phyloP scores from a whole-genome alignment of 495 filamentous ascomycete genomes.

The Penicillium paradoxum region DNA sequence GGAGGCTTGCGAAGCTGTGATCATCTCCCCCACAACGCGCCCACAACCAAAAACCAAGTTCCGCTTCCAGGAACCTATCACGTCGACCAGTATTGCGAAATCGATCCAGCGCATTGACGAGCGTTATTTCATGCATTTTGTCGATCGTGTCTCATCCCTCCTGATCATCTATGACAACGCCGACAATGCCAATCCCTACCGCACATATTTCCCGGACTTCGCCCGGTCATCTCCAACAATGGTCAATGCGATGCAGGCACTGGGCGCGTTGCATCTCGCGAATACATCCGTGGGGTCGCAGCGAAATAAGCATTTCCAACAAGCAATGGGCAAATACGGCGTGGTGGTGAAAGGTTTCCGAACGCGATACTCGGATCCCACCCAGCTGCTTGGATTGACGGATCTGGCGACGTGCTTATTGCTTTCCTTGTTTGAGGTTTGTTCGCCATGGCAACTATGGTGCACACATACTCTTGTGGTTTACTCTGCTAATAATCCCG shows the following conservation, averaged over 20 bases:
- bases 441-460: no score
- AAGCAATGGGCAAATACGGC: slow-evolving; percentile 40
- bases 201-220: slow-evolving; percentile 34
- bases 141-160: slow-evolving; percentile 35
- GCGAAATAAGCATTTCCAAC: slow-evolving; percentile 35
- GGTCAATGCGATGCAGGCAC: slow-evolving; percentile 40
- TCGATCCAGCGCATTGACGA: slow-evolving; percentile 28
- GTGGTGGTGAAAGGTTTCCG: slow-evolving; percentile 37
- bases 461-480: no score
- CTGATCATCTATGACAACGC: slow-evolving; percentile 38
- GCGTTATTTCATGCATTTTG: slow-evolving; percentile 36
- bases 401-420: slow-evolving; percentile 40
- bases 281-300: slow-evolving; percentile 34
- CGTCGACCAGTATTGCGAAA: slow-evolving; percentile 17
- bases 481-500: slow-evolving; percentile 2
- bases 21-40: slow-evolving; percentile 22
- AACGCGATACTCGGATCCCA: slow-evolving; percentile 24
- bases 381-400: slow-evolving; percentile 25
- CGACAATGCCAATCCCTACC: slow-evolving; percentile 35
- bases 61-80: slow-evolving; percentile 26
- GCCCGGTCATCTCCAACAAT: slow-evolving; percentile 35
- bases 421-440: slow-evolving; percentile 38
- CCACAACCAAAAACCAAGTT: slow-evolving; percentile 13
- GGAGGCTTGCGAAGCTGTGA: slow-evolving; percentile 10
- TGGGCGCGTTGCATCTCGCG: slow-evolving; percentile 40